Base-by-base conservation (phyloP, 768 basidiomycete species). In the Phlebiopsis flavidoalba region DNA sequence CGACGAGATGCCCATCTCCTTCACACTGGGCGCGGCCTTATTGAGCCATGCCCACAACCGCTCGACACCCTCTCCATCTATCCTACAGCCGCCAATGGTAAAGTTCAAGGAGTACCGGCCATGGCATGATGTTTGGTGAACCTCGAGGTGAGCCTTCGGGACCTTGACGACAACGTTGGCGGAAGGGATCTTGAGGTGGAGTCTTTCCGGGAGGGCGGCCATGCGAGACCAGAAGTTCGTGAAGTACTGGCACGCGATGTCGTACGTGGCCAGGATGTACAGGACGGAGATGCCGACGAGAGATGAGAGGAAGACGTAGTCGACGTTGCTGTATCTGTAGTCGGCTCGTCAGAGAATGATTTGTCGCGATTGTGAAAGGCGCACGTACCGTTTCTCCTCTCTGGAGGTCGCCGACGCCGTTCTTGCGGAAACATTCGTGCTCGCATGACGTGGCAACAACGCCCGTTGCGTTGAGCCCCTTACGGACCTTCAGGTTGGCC, bases 11-110 rank as follows among this genome's bases (percentile, higher is more conserved):
- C 50, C 59, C 67, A 68, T 68, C 21, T 68, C 65, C 15, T 63
- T 60, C 0, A 62, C 59, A n/a, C 63, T 64, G 11, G n/a, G n/a
- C n/a, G n/a, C n/a, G n/a, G n/a, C n/a, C n/a, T n/a, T n/a, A n/a
- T n/a, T n/a, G n/a, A n/a, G 37, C 56, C 57, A 55, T 1, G 63
- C 47, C 68, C 67, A 69, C 22, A 60, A 56, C 1, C 67, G 21
- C 26, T 70, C 69, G 1, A 66, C 60, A 2, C 58, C 66, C 49
- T 70, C 69, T 1, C 69, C 69, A 51, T 69, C 63, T 19, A 62
- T 69, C 10, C 64, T n/a, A 8, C 69, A 66, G 12, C 58, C 64
- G 26, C 66, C 55, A 8, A 53, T 50, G 2, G 54, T 59, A 46
- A 52, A 66, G 40, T 69, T 67, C 53, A 70, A 57, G 5, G 66